These are phyloP conservation scores for Musa beccarii DNA, from an alignment of 176 grass and related monocot species.

Conservation along the genomic window DNA sequence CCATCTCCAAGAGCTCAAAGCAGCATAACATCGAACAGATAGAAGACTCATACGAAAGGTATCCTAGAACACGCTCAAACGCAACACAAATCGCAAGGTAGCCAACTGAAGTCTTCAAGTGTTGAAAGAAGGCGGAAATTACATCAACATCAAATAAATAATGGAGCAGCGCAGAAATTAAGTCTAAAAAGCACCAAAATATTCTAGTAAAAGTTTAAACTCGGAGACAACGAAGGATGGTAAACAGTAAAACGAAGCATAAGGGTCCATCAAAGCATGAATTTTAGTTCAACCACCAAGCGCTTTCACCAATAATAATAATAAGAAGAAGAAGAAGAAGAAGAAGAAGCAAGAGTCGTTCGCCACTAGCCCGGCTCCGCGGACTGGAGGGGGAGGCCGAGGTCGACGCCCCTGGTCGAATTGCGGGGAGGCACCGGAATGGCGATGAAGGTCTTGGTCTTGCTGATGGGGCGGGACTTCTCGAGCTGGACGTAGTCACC, in stretches of 20 bases:
- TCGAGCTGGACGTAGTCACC: slow-evolving; percentile 80
- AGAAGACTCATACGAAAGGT: background rate
- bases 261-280: background rate
- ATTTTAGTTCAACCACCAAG: background rate
- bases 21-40: background rate
- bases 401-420: slow-evolving; percentile 31
- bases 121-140: background rate
- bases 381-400: slow-evolving; percentile 37
- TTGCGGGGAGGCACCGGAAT: slow-evolving; percentile 42
- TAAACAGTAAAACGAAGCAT: background rate
- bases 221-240: background rate
- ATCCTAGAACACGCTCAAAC: background rate
- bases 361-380: slow-evolving; percentile 1
- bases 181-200: background rate
- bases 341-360: background rate
- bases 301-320: background rate
- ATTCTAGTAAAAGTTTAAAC: background rate
- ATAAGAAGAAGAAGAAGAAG: background rate
- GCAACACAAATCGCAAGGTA: background rate
- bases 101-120: background rate
- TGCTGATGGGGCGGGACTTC: slow-evolving; percentile 84
- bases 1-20: background rate
- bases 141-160: background rate
- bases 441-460: slow-evolving; percentile 87
- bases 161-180: background rate